phyloP scores from a whole-genome alignment of 1,139 yeast genomes.

The Pichia sp. region DNA sequence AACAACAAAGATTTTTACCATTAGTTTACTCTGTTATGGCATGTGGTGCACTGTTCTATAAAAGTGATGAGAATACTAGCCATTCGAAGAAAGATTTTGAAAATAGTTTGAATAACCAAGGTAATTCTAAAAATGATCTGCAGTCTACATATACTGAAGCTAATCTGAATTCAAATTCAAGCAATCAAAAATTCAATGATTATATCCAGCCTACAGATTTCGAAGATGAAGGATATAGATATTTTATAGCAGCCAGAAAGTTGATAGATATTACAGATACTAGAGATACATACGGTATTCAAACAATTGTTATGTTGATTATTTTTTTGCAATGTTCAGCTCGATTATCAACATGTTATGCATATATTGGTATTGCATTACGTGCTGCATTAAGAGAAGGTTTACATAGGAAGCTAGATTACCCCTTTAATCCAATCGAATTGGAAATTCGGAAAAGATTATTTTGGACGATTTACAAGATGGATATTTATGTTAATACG shows the following conservation, averaged over 20 bases:
- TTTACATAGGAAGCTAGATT: conserved; percentile 65
- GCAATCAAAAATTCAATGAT: conserved; percentile 1
- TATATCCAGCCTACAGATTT: conserved; percentile 36
- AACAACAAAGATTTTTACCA: conserved; percentile 73
- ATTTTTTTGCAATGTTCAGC: conserved; percentile 88
- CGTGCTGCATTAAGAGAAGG: conserved; percentile 86
- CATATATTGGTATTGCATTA: conserved; percentile 87
- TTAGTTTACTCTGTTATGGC: conserved; percentile 66
- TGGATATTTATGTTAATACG: conserved; percentile 87
- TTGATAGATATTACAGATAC: conserved; percentile 64
- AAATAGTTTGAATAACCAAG: conserved; percentile 2
- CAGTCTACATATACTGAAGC: no score
- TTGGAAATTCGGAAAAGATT: conserved; percentile 78
- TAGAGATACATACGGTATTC: conserved; percentile 57
- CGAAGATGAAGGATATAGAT: conserved; percentile 75
- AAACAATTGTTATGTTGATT: conserved; percentile 66
- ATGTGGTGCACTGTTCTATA: conserved; percentile 66
- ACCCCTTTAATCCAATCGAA: conserved; percentile 71
- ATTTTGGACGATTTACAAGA: conserved; percentile 83
- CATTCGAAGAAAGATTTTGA: conserved; percentile 11
- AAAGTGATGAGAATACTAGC: conserved; percentile 31
- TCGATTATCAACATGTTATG: conserved; percentile 79
- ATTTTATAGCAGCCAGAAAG: conserved; percentile 75
- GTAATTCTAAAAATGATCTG: not conserved
- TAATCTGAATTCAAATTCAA: no score